Percentiles rank a stretch among this genome's conserved stretches.
phyloP scores from a whole-genome alignment of 2,329 filamentous ascomycete species.

The Talaromyces rugulosus region DNA sequence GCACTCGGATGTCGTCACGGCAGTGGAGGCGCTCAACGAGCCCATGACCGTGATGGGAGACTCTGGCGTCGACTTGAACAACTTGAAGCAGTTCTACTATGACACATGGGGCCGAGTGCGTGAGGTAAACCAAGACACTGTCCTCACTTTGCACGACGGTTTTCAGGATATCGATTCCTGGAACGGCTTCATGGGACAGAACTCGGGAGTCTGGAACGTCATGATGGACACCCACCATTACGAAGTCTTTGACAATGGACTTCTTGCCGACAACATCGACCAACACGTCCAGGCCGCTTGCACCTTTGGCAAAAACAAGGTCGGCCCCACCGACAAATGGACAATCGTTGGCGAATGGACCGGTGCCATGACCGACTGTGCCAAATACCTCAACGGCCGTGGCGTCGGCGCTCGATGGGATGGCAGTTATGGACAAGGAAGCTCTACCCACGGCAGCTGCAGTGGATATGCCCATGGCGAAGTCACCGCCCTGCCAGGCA shows the following conservation, averaged over 20 bases:
- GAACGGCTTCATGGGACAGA: slow-evolving; percentile 57
- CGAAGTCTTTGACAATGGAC: slow-evolving; percentile 55
- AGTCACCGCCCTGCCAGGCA: slow-evolving; percentile 40
- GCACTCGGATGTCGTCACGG: slow-evolving; percentile 55
- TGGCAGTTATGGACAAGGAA: slow-evolving; percentile 47
- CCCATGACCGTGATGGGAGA: slow-evolving; percentile 33
- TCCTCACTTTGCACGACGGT: slow-evolving; percentile 54
- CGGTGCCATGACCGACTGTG: slow-evolving; percentile 60
- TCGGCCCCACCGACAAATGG: slow-evolving; percentile 57
- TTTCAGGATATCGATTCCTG: slow-evolving; percentile 48
- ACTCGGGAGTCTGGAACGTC: slow-evolving; percentile 44
- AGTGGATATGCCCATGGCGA: slow-evolving; percentile 45
- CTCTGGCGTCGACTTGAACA: slow-evolving; percentile 33
- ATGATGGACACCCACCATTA: slow-evolving; percentile 67
- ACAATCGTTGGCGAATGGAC: slow-evolving; percentile 67
- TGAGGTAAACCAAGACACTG: slow-evolving; percentile 40
- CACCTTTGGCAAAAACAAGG: slow-evolving; percentile 47
- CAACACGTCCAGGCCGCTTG: slow-evolving; percentile 57
- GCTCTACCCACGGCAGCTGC: slow-evolving; percentile 52
- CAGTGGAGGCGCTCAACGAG: slow-evolving; percentile 45
- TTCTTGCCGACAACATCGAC: slow-evolving; percentile 47
- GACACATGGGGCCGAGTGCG: slow-evolving; percentile 49
- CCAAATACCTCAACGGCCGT: slow-evolving; percentile 53
- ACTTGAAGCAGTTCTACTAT: slow-evolving; percentile 52
- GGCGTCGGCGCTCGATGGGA: slow-evolving; percentile 57